These are phyloP conservation scores for Cyberlindnera maclurae DNA, from an alignment of 805 yeast species.

Conservation along the genomic window DNA sequence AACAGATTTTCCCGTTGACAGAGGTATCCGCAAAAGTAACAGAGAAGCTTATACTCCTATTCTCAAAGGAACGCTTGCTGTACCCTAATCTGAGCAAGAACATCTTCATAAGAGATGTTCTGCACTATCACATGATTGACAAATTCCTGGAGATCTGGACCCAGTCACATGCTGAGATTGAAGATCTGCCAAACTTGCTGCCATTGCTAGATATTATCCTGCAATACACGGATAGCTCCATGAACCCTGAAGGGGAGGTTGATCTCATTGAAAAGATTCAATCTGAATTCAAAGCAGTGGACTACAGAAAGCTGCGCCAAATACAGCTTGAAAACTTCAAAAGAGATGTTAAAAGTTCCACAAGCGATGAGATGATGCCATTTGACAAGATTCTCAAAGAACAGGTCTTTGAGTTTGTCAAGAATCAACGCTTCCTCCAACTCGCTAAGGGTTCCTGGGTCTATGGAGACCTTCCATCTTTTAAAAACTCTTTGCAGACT, in stretches of 20 bases:
- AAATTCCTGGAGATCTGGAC: slow-evolving; percentile 60
- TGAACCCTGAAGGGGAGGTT: slow-evolving; percentile 16
- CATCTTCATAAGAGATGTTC: slow-evolving; percentile 43
- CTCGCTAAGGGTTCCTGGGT: slow-evolving; percentile 81
- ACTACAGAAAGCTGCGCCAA: slow-evolving; percentile 45
- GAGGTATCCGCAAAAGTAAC: slow-evolving; percentile 25
- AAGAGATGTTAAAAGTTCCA: slow-evolving; percentile 28
- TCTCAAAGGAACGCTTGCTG: slow-evolving; percentile 7
- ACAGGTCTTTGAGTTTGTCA: slow-evolving; percentile 65
- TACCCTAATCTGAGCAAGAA: slow-evolving; percentile 28
- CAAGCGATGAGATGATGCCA: slow-evolving; percentile 39
- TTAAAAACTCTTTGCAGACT: slow-evolving; percentile 15
- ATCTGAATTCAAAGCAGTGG: slow-evolving; percentile 32
- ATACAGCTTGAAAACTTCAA: slow-evolving; percentile 43
- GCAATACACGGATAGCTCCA: slow-evolving; percentile 21
- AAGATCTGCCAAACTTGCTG: slow-evolving; percentile 45
- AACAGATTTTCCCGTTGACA: slow-evolving; percentile 35
- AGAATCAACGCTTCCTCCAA: slow-evolving; percentile 66
- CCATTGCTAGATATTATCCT: slow-evolving; percentile 36
- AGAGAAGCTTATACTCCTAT: slow-evolving; percentile 21
- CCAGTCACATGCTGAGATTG: slow-evolving; percentile 45
- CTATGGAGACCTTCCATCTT: slow-evolving; percentile 48
- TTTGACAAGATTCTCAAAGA: slow-evolving; percentile 43
- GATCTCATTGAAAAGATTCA: slow-evolving; percentile 37
- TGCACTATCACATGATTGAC: slow-evolving; percentile 50